These are phyloP conservation scores for Mastigamoeba balamuthi DNA, from an alignment of 78 protist species.

Conservation along the genomic window DNA sequence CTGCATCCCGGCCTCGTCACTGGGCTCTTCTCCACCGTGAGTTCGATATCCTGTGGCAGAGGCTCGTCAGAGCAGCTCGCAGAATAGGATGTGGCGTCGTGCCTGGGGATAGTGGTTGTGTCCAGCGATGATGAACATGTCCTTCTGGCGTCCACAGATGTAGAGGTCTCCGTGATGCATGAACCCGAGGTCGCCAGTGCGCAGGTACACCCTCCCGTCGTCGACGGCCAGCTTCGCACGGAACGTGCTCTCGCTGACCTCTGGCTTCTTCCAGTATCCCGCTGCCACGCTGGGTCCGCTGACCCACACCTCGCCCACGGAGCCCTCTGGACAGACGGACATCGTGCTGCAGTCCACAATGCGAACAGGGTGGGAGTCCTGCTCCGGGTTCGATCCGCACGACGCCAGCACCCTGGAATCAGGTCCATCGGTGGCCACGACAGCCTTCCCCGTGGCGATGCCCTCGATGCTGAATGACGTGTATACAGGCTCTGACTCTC, in stretches of 20 bases:
- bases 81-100: no score
- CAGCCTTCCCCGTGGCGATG: no score
- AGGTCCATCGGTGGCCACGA: no score
- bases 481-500: no score
- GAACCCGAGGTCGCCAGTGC: conserved; percentile 34
- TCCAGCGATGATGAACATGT: not conserved
- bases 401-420: no score
- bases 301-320: conserved; percentile 7
- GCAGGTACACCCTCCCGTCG: conserved; percentile 2
- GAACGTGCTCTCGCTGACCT: conserved; percentile 3
- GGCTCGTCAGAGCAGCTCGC: no score
- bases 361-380: not conserved
- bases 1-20: not conserved
- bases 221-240: conserved; percentile 4
- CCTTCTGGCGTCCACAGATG: not conserved
- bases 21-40: not conserved
- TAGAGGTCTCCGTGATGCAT: not conserved
- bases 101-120: not conserved
- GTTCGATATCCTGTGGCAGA: not conserved
- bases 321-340: not conserved
- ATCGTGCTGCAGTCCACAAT: not conserved
- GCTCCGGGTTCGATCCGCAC: not conserved
- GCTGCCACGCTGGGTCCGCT: not conserved
- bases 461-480: no score
- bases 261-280: conserved; percentile 21